Conservation (phyloP, 768 basidiomycete genomes). For the Stropharia rugosoannulata region DNA sequence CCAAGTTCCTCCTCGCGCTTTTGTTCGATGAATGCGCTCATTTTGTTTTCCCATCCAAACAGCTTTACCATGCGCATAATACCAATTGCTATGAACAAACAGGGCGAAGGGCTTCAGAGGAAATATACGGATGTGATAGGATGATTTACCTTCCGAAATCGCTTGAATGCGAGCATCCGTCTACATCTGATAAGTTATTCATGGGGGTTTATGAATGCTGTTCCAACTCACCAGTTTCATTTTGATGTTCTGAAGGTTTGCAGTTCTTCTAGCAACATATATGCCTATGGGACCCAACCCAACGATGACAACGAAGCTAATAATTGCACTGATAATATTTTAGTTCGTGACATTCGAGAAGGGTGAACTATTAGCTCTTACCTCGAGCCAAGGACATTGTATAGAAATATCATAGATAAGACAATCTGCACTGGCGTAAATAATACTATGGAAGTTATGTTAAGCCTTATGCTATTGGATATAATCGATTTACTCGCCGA, state of each 20-base stretch:
- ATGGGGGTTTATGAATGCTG: not conserved
- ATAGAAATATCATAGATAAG: conserved; percentile 41
- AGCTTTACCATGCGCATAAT: not conserved
- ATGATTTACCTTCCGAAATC: conserved; percentile 53
- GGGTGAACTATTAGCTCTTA: conserved; percentile 9
- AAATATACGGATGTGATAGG: not conserved
- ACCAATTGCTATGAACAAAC: not conserved
- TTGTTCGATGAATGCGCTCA: not conserved
- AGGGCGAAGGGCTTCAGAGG: too few relatives aligned
- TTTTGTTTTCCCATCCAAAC: not conserved
- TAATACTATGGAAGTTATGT: conserved; percentile 20
- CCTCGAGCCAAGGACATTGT: conserved; percentile 46
- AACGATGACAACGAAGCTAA: conserved; percentile 53
- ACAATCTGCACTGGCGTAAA: conserved; percentile 39
- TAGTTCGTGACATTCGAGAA: not conserved
- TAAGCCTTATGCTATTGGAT: not conserved
- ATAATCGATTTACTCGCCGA: conserved; percentile 13
- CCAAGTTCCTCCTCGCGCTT: not conserved
- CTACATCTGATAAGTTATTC: conserved; percentile 3
- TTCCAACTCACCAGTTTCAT: conserved; percentile 41
- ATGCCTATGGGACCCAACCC: conserved; percentile 57
- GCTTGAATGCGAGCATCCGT: conserved; percentile 59
- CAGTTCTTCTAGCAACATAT: conserved; percentile 45
- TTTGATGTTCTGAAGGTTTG: conserved; percentile 45
- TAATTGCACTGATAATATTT: conserved; percentile 41